A percentile compares a stretch with the other conserved stretches of the same genome.
Conservation (phyloP, 345 rosid species). For the Eucalyptus erythrocorys region DNA sequence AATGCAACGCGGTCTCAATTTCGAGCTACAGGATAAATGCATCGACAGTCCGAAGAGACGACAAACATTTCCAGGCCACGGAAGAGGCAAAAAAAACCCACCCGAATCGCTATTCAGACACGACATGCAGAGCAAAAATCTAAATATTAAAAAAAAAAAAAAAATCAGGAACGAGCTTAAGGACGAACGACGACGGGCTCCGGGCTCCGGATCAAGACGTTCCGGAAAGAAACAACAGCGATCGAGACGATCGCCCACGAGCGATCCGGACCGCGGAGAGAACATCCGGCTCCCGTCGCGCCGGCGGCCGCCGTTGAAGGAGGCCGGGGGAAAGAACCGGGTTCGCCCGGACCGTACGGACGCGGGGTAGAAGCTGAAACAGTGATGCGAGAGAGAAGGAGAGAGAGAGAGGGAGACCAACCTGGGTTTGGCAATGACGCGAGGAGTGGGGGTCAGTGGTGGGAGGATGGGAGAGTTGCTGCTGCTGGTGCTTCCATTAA, state of each 20-base stretch:
- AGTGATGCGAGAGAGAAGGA: neutral
- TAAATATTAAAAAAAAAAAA: too few relatives aligned
- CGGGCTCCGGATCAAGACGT: neutral
- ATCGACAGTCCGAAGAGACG: neutral
- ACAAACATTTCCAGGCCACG: neutral
- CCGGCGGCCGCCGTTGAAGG: neutral
- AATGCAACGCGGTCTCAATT: neutral
- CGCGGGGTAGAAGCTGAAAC: neutral
- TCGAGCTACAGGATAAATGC: neutral
- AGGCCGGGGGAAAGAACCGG: neutral
- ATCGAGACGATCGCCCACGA: neutral
- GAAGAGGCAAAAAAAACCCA: neutral
- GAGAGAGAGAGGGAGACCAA: neutral
- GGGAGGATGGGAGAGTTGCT: neutral
- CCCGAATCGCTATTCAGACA: neutral
- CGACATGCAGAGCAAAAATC: neutral
- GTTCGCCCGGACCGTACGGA: neutral
- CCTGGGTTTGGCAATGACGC: neutral
- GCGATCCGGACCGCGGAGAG: neutral
- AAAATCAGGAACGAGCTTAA: neutral
- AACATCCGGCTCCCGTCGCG: neutral
- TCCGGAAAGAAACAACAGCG: neutral
- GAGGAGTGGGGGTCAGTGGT: neutral
- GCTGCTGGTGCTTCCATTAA: neutral
- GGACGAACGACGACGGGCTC: rapidly evolving